Conservation (phyloP, 306 rosid genomes). For the Medicago ruthenica region DNA sequence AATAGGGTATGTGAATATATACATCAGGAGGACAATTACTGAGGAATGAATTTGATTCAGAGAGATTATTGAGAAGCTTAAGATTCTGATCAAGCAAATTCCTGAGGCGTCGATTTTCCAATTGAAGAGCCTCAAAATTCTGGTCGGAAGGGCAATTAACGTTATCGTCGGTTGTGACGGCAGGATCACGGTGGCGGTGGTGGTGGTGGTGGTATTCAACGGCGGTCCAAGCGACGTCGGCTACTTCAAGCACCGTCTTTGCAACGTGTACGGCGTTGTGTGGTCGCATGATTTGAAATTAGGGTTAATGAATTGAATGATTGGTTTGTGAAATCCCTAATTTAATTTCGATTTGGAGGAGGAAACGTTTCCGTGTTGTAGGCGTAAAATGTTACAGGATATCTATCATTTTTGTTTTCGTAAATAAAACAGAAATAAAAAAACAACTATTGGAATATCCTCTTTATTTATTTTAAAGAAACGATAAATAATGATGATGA, state of each 20-base stretch:
- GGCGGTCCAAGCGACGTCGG: constrained; percentile 93
- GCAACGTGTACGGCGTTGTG: constrained; percentile 73
- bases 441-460: no score
- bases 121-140: constrained; percentile 64
- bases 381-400: not conserved
- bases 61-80: constrained; percentile 67
- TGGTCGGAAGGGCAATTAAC: constrained; percentile 38
- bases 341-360: not conserved
- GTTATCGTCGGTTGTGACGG: constrained; percentile 22
- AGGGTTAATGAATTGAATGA: not conserved
- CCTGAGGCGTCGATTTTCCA: constrained; percentile 80
- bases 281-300: constrained; percentile 54
- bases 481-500: no score
- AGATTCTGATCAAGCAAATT: constrained; percentile 73
- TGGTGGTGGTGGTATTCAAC: constrained; percentile 73
- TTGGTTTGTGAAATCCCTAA: constrained; percentile 10
- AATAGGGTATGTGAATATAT: constrained; percentile 17
- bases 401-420: not conserved
- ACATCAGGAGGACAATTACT: constrained; percentile 91
- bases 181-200: constrained; percentile 43
- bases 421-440: no score
- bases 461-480: no score
- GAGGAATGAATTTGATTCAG: constrained; percentile 64
- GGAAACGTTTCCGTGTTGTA: constrained; percentile 10
- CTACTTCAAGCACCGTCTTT: constrained; percentile 93